Base-by-base conservation (phyloP, 2,329 filamentous ascomycete species). In the Myrmaecium sp. region DNA sequence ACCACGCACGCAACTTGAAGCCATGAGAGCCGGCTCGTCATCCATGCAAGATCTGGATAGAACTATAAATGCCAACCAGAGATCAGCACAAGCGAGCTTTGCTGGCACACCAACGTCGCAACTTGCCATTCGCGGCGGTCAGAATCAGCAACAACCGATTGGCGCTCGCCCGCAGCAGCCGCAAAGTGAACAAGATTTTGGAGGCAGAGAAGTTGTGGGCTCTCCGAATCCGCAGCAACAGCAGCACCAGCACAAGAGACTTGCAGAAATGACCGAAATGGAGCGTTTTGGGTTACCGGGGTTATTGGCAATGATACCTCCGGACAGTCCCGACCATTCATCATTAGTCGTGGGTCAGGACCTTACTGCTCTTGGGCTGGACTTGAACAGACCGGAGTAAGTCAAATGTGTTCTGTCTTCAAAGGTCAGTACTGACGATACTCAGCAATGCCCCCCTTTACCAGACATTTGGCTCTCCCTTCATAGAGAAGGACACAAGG, bases 391-490 rank as follows among this genome's bases (percentile, higher is more conserved):
- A 33, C 60, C 63, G 32, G 66, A 70, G 65, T 69, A 57, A 48
- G 61, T 34, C n/a, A n/a, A n/a, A n/a, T n/a, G n/a, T n/a, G n/a
- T n/a, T n/a, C n/a, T n/a, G n/a, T n/a, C n/a, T n/a, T n/a, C n/a
- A n/a, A n/a, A n/a, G n/a, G n/a, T n/a, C n/a, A 9, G 7, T 5
- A 14, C 42, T 51, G 33, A 49, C 31, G 9, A 13, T 21, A 7
- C 33, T 51, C 47, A n/a, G n/a, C 28, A 47, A 46, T 36, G 66
- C 63, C 32, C 69, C 69, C 15, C 48, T 76, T 23, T 66, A 71
- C 41, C 62, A 66, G n/a, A 69, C 64, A 2, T 76, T 74, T 42
- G 62, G 66, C 14, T 67, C 66, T 4, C 69, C 69, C 5, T 75
- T 74, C 39, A 66, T 67, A 26, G 63, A 69, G 23, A 56, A 61